Conservation (phyloP, 1,284 basidiomycete genomes). For the Marasmius fiardii region DNA sequence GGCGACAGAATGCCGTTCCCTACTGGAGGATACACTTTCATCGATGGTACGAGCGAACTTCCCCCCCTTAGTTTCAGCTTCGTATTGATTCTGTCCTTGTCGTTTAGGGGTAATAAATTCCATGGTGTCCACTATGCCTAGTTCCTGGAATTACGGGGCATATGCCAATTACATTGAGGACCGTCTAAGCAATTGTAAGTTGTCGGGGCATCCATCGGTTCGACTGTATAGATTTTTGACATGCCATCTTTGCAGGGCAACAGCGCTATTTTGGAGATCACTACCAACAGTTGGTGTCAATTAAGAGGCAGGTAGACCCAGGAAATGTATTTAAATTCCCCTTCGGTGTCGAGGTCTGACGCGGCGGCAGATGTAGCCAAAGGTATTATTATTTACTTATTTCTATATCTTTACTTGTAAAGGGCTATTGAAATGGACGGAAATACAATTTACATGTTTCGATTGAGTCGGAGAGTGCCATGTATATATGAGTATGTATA, state of each 20-base stretch:
- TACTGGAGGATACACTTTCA: slow-evolving; percentile 9
- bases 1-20: slow-evolving; percentile 7
- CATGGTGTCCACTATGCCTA: slow-evolving; percentile 10
- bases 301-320: slow-evolving; percentile 4
- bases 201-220: not conserved
- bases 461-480: too few species aligned
- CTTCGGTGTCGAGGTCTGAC: not conserved
- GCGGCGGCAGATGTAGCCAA: too few species aligned
- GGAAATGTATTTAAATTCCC: not conserved
- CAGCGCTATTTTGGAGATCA: not conserved
- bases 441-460: too few species aligned
- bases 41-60: slow-evolving; percentile 3
- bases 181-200: slow-evolving; percentile 11
- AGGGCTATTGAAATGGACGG: too few species aligned
- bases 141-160: slow-evolving; percentile 13
- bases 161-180: slow-evolving; percentile 14
- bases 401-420: too few species aligned
- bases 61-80: not conserved
- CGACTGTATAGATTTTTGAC: not conserved
- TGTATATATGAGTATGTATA: too few species aligned
- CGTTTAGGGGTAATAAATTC: slow-evolving; percentile 1
- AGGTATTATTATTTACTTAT: too few species aligned
- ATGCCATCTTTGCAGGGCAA: not conserved
- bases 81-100: not conserved
- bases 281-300: not conserved